These are phyloP conservation scores for Bombardia bombarda DNA, from an alignment of 495 filamentous ascomycete genomes.

Conservation along the genomic window DNA sequence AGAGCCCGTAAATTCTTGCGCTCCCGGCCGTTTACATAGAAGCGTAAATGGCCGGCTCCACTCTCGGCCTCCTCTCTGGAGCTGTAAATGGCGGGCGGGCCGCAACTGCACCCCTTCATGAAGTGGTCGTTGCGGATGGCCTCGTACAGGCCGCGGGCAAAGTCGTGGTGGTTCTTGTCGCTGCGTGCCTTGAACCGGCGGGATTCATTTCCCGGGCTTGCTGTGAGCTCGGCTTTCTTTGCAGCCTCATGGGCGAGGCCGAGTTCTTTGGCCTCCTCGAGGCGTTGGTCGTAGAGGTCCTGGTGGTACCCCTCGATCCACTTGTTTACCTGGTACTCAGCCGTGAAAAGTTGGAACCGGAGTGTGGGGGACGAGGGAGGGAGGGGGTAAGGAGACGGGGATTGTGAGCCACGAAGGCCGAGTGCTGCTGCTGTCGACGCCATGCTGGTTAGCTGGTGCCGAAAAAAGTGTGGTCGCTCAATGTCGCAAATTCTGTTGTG, in stretches of 20 bases:
- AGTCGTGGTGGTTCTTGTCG: slow-evolving; percentile 10
- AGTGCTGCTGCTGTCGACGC: too few relatives aligned
- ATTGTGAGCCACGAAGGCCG: too few relatives aligned
- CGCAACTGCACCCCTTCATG: slow-evolving; percentile 20
- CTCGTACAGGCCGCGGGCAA: slow-evolving; percentile 16
- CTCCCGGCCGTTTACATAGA: slow-evolving; percentile 10
- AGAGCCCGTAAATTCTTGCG: slow-evolving; percentile 14
- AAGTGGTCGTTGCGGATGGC: slow-evolving; percentile 19
- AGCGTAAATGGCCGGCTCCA: slow-evolving; percentile 21
- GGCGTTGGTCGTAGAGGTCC: not conserved
- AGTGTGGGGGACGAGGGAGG: not conserved
- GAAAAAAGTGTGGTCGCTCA: too few relatives aligned
- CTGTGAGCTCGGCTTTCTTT: too few relatives aligned
- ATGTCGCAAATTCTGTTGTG: too few relatives aligned
- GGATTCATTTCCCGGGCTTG: slow-evolving; percentile 8
- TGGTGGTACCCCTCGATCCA: not conserved
- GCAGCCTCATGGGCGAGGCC: too few relatives aligned
- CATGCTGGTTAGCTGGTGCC: too few relatives aligned
- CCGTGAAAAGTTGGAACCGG: not conserved
- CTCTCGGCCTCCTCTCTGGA: slow-evolving; percentile 13
- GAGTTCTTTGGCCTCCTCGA: not conserved
- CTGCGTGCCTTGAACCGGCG: slow-evolving; percentile 6
- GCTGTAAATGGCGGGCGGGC: slow-evolving; percentile 14
- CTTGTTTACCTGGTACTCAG: not conserved
- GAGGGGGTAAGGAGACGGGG: too few relatives aligned